Evolutionary conservation across 1,284 basidiomycete genomes (phyloP).

Genomic region (Apiotrichum brassicae): DNA sequence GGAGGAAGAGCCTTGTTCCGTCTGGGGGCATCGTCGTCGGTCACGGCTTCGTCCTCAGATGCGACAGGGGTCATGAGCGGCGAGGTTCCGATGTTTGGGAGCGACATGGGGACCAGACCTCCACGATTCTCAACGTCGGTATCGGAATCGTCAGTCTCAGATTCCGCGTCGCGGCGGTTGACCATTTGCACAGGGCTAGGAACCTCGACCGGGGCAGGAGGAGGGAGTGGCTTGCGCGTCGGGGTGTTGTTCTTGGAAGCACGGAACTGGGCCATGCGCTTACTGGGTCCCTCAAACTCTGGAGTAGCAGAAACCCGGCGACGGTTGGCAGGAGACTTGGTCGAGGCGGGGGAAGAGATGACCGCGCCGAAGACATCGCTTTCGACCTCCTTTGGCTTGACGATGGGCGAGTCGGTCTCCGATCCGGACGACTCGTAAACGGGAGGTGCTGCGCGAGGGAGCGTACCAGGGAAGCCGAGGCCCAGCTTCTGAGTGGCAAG

Average conservation of each 20-base stretch:
- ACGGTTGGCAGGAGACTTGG: constrained; percentile 1
- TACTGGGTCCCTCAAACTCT: constrained; percentile 38
- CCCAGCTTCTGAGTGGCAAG: constrained; percentile 43
- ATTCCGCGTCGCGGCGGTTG: constrained; percentile 2
- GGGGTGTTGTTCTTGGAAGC: constrained; percentile 6
- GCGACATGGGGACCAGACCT: constrained; percentile 26
- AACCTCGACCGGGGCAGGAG: constrained; percentile 25
- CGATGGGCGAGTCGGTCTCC: neutral
- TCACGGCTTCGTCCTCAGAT: neutral
- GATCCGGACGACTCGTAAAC: neutral
- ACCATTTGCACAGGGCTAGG: constrained; percentile 29
- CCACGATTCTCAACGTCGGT: neutral
- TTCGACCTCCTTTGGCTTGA: neutral
- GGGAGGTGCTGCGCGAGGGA: neutral
- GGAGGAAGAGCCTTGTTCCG: neutral
- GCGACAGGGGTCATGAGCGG: constrained; percentile 24
- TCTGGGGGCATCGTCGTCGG: neutral
- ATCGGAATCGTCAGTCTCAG: constrained; percentile 4
- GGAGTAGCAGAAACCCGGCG: constrained; percentile 19
- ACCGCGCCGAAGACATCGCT: constrained; percentile 15
- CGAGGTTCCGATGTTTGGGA: constrained; percentile 35
- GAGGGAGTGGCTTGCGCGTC: constrained; percentile 26
- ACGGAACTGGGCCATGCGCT: constrained; percentile 21
- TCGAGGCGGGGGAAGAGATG: constrained; percentile 9
- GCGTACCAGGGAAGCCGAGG: constrained; percentile 29